phyloP scores from a whole-genome alignment of 176 grass and related monocot species.

The Zea luxurians region DNA sequence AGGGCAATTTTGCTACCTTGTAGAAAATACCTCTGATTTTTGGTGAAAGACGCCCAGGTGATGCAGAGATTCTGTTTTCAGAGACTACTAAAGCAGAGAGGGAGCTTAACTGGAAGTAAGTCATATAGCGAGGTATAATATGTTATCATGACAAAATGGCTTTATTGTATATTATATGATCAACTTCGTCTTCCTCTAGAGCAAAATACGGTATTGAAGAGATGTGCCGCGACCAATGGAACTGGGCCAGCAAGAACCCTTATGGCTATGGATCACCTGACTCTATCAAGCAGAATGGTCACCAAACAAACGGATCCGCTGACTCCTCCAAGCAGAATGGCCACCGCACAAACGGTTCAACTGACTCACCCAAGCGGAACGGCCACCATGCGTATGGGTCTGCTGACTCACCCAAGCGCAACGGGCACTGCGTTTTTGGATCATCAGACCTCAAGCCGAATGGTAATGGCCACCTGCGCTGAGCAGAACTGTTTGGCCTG shows the following conservation, averaged over 20 bases:
- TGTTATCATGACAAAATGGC: background rate
- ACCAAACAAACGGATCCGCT: constrained; percentile 36
- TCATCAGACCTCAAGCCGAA: constrained; percentile 36
- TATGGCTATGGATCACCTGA: constrained; percentile 55
- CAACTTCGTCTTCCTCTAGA: constrained; percentile 37
- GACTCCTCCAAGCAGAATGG: constrained; percentile 36
- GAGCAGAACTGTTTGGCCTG: constrained; percentile 6
- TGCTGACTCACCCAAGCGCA: constrained; percentile 26
- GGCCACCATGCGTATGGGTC: constrained; percentile 25
- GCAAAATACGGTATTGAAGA: constrained; percentile 73
- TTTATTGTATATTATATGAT: constrained; percentile 13
- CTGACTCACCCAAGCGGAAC: constrained; percentile 28
- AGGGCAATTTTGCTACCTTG: background rate
- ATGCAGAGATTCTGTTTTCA: constrained; percentile 77
- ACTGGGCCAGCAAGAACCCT: constrained; percentile 85
- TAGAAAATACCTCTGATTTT: constrained; percentile 84
- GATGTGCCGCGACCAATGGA: constrained; percentile 83
- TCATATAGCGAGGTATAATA: background rate
- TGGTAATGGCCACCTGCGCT: constrained; percentile 37
- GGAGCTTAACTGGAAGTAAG: constrained; percentile 91
- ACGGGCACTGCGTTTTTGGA: constrained; percentile 27
- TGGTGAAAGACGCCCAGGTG: constrained; percentile 67
- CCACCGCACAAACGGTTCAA: constrained; percentile 21
- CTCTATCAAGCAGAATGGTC: constrained; percentile 45
- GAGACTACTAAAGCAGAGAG: constrained; percentile 72